Evolutionary conservation across 2,329 filamentous ascomycete species (phyloP), one percentile per base, ranked within the genome.

Genomic region (Botryotinia globosa): DNA sequence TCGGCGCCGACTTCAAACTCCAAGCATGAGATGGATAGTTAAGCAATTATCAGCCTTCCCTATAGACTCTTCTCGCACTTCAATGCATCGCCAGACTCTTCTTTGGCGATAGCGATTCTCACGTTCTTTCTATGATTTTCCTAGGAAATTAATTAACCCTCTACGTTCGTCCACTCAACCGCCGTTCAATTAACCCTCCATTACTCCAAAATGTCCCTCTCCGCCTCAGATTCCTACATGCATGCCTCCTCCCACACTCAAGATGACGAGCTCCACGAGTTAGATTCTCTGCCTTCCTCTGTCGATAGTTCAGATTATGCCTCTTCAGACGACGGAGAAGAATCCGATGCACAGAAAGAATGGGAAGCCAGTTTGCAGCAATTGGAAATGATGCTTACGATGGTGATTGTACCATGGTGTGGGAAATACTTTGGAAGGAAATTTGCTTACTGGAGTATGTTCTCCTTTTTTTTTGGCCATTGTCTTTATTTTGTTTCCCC

Each of bases 361-460:
- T 99, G 96, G 96, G 92, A 95, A 79, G 93, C 94, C 79, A 97
- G 93, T 79, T 84, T 99, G 75, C 93, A 98, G 82, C 96, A 99
- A 84, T 84, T 99, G 74, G 94, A 99, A 84, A 86, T 98, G 76
- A 86, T 99, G 77, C 83, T 98, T 81, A 97, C 93, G 32, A 97
- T 99, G 94, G 92, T 98, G 66, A 83, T 98, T 77, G 91, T 99
- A 68, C 96, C 96, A 4, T 98, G 97, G 82, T 85, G 94, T 77
- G 96, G 96, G 73, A 99, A 98, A 83, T 98, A 94, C 83, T 89
- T 98, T 82, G 96, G 96, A 63, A 88, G 96, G 81, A 97, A 94
- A 83, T 97, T 94, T 85, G 95, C 95, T 74, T 98, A 97, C 81
- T 98, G 94, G 93, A 94, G 95, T 98, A 87, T 81, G 91, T 86